Percentiles rank a stretch among this genome's conserved stretches.
These are phyloP conservation scores for Pinus tabuliformis DNA, from an alignment of 75 land plant genomes.

Conservation along the genomic window DNA sequence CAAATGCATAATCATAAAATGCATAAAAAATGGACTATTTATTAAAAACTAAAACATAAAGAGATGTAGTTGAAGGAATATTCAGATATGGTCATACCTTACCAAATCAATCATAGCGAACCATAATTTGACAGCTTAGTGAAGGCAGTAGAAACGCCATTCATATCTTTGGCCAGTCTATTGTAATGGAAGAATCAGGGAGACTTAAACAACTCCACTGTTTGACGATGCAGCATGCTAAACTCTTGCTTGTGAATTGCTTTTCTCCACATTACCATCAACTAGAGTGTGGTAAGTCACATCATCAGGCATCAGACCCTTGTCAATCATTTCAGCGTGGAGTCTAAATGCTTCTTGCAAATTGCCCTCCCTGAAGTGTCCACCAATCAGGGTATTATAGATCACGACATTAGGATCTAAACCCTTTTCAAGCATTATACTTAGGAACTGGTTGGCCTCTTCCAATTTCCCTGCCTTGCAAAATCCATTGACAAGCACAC, in stretches of 20 bases:
- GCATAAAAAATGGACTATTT: too few species aligned
- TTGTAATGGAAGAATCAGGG: too few species aligned
- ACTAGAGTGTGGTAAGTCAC: slow-evolving; percentile 11
- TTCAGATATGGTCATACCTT: too few species aligned
- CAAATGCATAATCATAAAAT: too few species aligned
- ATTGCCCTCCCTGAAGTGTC: neutral
- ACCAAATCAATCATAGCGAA: too few species aligned
- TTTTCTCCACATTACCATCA: slow-evolving; percentile 8
- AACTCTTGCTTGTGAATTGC: neutral
- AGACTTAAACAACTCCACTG: slow-evolving; percentile 15
- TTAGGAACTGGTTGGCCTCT: slow-evolving; percentile 12
- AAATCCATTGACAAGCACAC: slow-evolving; percentile 11
- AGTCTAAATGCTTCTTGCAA: slow-evolving; percentile 3
- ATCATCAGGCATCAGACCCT: slow-evolving; percentile 6
- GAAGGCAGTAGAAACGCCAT: too few species aligned
- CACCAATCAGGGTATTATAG: neutral
- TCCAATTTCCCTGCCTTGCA: slow-evolving; percentile 15
- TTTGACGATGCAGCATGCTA: slow-evolving; percentile 9
- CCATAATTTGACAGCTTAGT: too few species aligned
- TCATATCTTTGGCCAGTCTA: too few species aligned
- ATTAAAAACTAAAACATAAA: too few species aligned
- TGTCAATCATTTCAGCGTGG: slow-evolving; percentile 18
- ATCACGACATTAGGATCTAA: neutral
- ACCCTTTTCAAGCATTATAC: neutral
- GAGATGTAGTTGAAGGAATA: too few species aligned